Evolutionary conservation across 139 green algal species (phyloP).

Genomic region (Volvox reticuliferus): DNA sequence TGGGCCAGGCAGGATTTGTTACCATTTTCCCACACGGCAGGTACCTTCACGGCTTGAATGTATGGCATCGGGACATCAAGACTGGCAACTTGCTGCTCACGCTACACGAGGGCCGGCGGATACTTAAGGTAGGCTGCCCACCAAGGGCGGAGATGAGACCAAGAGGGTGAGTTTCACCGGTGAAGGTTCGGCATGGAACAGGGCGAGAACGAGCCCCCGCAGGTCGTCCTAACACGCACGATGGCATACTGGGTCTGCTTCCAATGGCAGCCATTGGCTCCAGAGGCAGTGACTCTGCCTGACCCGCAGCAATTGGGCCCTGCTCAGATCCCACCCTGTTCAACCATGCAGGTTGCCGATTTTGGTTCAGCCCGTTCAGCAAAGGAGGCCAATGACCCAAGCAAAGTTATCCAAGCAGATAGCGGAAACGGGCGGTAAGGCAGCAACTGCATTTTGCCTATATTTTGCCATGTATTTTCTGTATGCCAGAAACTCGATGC

Average conservation of each 20-base stretch:
- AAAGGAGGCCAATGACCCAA: neutral
- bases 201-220: neutral
- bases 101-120: constrained; percentile 59
- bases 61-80: constrained; percentile 96
- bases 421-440: neutral
- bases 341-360: constrained; percentile 75
- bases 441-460: neutral
- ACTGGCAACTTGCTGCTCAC: constrained; percentile 87
- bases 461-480: too few species aligned
- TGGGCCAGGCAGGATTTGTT: too few species aligned
- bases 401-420: neutral
- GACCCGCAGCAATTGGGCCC: too few species aligned
- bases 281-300: too few species aligned
- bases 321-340: too few species aligned
- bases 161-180: neutral
- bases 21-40: constrained; percentile 21
- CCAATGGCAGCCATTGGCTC: too few species aligned
- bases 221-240: neutral
- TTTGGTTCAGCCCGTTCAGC: constrained; percentile 87
- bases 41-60: constrained; percentile 85
- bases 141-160: neutral
- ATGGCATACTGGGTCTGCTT: neutral
- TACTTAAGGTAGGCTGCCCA: constrained; percentile 73
- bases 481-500: too few species aligned
- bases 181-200: neutral